Evolutionary conservation across 768 basidiomycete genomes (phyloP).

Genomic region (Termitomyces heimii): DNA sequence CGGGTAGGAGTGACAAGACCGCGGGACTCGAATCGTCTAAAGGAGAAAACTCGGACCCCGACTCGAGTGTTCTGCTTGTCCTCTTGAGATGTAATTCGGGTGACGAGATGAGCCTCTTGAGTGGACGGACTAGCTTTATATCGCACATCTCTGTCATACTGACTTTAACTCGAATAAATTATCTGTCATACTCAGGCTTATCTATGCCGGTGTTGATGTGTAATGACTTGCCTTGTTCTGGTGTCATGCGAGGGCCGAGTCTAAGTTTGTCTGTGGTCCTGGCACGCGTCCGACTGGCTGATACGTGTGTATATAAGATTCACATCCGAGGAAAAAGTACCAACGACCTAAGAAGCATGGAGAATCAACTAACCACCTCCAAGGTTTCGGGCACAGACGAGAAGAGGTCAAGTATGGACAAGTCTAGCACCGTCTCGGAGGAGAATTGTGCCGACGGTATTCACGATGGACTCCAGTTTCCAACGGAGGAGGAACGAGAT

Average conservation of each 20-base stretch:
- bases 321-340: not conserved
- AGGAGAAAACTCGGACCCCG: too few species aligned
- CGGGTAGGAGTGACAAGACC: too few species aligned
- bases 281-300: not conserved
- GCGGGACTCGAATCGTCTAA: too few species aligned
- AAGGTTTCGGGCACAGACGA: not conserved
- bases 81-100: too few species aligned
- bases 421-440: not conserved
- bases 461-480: constrained; percentile 54
- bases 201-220: not conserved
- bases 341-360: not conserved
- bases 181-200: not conserved
- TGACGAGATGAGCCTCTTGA: not conserved
- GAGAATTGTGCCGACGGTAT: constrained; percentile 2
- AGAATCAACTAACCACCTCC: not conserved
- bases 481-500: constrained; percentile 52
- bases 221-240: not conserved
- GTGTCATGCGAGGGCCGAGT: not conserved
- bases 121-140: too few species aligned
- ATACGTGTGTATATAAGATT: not conserved
- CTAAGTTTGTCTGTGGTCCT: not conserved
- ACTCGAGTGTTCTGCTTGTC: too few species aligned
- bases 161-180: not conserved
- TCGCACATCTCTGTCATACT: not conserved
- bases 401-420: not conserved